Evolutionary conservation across 345 rosid species (phyloP).

Genomic region (Melastoma malabathricum): DNA sequence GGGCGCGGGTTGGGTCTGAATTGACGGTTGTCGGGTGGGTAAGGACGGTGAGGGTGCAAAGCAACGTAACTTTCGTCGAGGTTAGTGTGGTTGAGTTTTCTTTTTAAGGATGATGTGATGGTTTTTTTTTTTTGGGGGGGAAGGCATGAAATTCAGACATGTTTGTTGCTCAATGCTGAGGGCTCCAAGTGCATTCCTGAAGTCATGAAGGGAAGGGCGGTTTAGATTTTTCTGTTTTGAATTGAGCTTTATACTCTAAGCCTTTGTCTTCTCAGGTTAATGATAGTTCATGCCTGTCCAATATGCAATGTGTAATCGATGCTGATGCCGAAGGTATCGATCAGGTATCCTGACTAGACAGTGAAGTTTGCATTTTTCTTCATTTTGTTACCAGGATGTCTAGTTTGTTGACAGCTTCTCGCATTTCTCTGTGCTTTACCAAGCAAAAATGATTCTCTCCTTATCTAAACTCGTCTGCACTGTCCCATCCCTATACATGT

Average conservation of each 20-base stretch:
- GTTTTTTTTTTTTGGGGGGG: not conserved
- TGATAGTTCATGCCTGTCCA: constrained; percentile 90
- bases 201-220: too few species aligned
- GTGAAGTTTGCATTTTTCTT: not conserved
- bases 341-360: constrained; percentile 35
- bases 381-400: not conserved
- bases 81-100: constrained; percentile 14
- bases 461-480: too few species aligned
- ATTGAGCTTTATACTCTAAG: too few species aligned
- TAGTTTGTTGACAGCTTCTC: too few species aligned
- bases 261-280: constrained; percentile 34
- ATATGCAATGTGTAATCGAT: constrained; percentile 88
- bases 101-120: not conserved
- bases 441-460: too few species aligned
- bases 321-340: constrained; percentile 77
- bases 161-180: too few species aligned
- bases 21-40: constrained; percentile 80
- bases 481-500: too few species aligned
- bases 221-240: too few species aligned
- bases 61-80: constrained; percentile 77
- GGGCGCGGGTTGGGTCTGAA: constrained; percentile 37
- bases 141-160: not conserved
- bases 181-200: not conserved
- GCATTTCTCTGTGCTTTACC: too few species aligned
- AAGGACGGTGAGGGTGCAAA: constrained; percentile 77